Evolutionary conservation across 306 rosid genomes (phyloP).

Genomic region (Neltuma alba): DNA sequence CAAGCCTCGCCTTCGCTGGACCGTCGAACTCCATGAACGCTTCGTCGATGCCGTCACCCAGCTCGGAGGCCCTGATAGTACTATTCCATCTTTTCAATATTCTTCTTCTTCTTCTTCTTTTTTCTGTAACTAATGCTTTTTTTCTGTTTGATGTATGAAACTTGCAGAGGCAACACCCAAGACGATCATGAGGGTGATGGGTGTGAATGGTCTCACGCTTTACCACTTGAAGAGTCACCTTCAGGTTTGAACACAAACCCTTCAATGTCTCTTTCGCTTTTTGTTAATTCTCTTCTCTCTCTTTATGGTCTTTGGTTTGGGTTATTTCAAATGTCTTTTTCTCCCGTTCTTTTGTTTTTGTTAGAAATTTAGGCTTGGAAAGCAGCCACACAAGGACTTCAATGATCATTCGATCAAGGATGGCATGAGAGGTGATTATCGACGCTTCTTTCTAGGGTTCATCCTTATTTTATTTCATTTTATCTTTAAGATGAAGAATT

Average conservation of each 20-base stretch:
- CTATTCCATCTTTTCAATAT: too few species aligned
- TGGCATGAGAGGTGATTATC: constrained; percentile 75
- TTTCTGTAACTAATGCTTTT: background rate
- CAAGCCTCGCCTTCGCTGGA: constrained; percentile 26
- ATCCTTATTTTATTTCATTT: background rate
- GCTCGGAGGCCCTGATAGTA: constrained; percentile 23
- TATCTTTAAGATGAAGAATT: background rate
- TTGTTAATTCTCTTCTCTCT: constrained; percentile 15
- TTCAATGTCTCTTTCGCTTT: constrained; percentile 24
- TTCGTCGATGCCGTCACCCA: constrained; percentile 7
- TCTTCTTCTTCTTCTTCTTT: background rate
- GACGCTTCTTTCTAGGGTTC: constrained; percentile 76
- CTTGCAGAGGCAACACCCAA: constrained; percentile 78
- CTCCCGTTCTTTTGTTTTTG: constrained; percentile 23
- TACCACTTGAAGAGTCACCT: constrained; percentile 99
- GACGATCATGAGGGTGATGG: constrained; percentile 99
- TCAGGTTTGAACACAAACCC: constrained; percentile 63
- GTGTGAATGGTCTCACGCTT: constrained; percentile 99
- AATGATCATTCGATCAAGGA: constrained; percentile 95
- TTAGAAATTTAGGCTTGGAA: constrained; percentile 95
- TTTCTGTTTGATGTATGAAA: background rate
- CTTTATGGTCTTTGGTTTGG: background rate
- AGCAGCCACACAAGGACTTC: constrained; percentile 99
- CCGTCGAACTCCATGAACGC: constrained; percentile 23
- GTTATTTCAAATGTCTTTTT: background rate